These are phyloP conservation scores for Rhizopogon hawkerae DNA, from an alignment of 1,284 basidiomycete genomes.

Conservation along the genomic window DNA sequence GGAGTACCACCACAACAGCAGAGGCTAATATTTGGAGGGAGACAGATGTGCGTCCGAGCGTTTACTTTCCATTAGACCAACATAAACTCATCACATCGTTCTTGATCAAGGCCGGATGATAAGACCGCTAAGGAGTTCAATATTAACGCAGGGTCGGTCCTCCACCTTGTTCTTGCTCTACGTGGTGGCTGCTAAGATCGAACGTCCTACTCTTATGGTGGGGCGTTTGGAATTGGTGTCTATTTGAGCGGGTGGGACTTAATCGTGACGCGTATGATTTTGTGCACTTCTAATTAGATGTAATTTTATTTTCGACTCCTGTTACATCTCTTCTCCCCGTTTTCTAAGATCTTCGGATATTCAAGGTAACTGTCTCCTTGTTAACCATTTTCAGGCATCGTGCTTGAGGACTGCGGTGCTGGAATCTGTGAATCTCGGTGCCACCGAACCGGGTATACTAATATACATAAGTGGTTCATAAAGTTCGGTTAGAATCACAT, in stretches of 20 bases:
- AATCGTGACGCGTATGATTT: slow-evolving; percentile 1
- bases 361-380: neutral
- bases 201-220: neutral
- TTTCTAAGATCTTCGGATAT: neutral
- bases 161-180: slow-evolving; percentile 89
- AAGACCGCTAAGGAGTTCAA: slow-evolving; percentile 81
- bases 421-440: too few relatives aligned
- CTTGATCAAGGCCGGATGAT: slow-evolving; percentile 61
- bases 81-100: slow-evolving; percentile 2
- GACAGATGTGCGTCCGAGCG: slow-evolving; percentile 78
- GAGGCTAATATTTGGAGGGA: slow-evolving; percentile 88
- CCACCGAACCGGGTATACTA: too few relatives aligned
- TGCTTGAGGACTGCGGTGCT: too few relatives aligned
- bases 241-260: neutral
- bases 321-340: neutral
- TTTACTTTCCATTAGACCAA: slow-evolving; percentile 3
- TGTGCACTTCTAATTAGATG: slow-evolving; percentile 5
- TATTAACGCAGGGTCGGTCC: slow-evolving; percentile 73
- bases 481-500: too few relatives aligned
- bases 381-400: too few relatives aligned
- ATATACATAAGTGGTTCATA: too few relatives aligned
- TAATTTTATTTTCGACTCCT: neutral
- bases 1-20: slow-evolving; percentile 97
- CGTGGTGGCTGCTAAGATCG: slow-evolving; percentile 58
- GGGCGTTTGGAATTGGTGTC: neutral